Percentiles rank a stretch among this genome's conserved stretches.
Conservation (phyloP, 805 yeast genomes). For the Zygosaccharomyces bailii region DNA sequence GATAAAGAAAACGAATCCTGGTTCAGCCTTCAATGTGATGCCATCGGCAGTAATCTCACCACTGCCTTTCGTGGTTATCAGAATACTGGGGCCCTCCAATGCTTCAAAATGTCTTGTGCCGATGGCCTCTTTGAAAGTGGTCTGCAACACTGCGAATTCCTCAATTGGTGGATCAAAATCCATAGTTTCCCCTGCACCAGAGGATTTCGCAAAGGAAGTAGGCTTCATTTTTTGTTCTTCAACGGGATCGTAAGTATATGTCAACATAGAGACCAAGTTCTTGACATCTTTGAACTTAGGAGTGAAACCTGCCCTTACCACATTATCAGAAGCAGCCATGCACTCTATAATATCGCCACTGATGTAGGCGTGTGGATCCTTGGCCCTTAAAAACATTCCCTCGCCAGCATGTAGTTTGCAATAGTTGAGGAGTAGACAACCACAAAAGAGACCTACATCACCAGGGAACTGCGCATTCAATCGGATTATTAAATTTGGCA, state of each 20-base stretch:
- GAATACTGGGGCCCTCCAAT: slow-evolving; percentile 82
- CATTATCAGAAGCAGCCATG: slow-evolving; percentile 99
- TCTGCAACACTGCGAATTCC: slow-evolving; percentile 91
- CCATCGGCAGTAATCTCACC: slow-evolving; percentile 53
- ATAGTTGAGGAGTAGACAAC: slow-evolving; percentile 88
- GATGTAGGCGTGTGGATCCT: slow-evolving; percentile 97
- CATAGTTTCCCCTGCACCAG: slow-evolving; percentile 62
- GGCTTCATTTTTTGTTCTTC: slow-evolving; percentile 90
- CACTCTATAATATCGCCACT: slow-evolving; percentile 97
- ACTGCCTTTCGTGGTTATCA: slow-evolving; percentile 76
- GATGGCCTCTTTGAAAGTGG: slow-evolving; percentile 49
- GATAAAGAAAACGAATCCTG: slow-evolving; percentile 82
- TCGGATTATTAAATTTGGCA: slow-evolving; percentile 72
- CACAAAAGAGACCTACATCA: slow-evolving; percentile 95
- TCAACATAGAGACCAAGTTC: slow-evolving; percentile 84
- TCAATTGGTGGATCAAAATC: slow-evolving; percentile 95
- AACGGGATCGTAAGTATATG: slow-evolving; percentile 84
- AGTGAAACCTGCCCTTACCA: slow-evolving; percentile 98
- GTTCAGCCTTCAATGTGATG: slow-evolving; percentile 46
- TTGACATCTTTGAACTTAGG: slow-evolving; percentile 96
- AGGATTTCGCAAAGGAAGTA: slow-evolving; percentile 44
- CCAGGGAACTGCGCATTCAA: slow-evolving; percentile 85
- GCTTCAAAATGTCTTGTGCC: slow-evolving; percentile 54
- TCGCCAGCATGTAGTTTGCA: slow-evolving; percentile 81
- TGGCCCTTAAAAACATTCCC: slow-evolving; percentile 94